Evolutionary conservation across 1,284 basidiomycete genomes (phyloP).

Genomic region (Sphaerobolus stellatus): DNA sequence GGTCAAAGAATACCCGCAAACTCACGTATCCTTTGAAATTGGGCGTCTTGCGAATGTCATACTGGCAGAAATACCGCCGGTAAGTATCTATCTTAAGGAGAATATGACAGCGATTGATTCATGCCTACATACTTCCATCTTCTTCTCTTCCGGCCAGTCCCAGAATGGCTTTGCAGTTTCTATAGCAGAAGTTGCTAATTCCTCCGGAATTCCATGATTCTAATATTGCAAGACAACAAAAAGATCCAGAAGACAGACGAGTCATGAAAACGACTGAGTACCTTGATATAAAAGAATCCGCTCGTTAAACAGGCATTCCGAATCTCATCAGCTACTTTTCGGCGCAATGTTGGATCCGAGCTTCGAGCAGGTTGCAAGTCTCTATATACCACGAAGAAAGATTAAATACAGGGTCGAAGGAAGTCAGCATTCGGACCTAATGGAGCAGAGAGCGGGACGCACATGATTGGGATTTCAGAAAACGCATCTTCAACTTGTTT

Average conservation of each 20-base stretch:
- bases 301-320: constrained; percentile 70
- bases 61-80: constrained; percentile 35
- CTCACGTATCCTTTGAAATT: constrained; percentile 77
- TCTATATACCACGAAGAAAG: constrained; percentile 33
- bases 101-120: constrained; percentile 7
- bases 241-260: constrained; percentile 8
- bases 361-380: constrained; percentile 52
- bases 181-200: constrained; percentile 46
- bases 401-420: neutral
- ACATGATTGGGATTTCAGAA: constrained; percentile 26
- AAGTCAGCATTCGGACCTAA: neutral
- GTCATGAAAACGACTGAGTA: too few species aligned
- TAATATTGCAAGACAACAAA: constrained; percentile 44
- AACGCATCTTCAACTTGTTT: constrained; percentile 12
- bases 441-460: neutral
- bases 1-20: constrained; percentile 59
- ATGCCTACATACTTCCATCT: constrained; percentile 58
- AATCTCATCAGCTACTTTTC: constrained; percentile 55
- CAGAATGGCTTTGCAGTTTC: constrained; percentile 63
- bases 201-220: constrained; percentile 66
- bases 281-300: constrained; percentile 74
- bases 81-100: neutral
- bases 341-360: constrained; percentile 39
- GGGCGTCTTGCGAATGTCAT: constrained; percentile 65
- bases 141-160: constrained; percentile 52